Conservation (phyloP, 2,329 filamentous ascomycete genomes). For the Xylariaceae sp. region DNA sequence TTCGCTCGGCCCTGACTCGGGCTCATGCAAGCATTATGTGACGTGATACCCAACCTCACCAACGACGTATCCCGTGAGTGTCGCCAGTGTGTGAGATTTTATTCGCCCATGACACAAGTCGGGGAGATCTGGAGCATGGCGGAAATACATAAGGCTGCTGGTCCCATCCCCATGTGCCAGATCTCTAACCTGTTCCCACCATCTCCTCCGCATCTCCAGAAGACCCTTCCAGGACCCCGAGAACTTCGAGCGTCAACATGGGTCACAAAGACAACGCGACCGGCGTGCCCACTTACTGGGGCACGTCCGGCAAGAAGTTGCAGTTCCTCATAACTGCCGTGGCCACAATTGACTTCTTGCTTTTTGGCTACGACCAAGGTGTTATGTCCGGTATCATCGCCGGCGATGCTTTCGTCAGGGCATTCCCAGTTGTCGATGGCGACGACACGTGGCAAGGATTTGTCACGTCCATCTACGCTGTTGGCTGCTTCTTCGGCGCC, state of each 20-base stretch:
- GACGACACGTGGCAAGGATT: slow-evolving; percentile 34
- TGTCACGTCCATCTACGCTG: slow-evolving; percentile 39
- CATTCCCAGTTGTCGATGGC: slow-evolving; percentile 31
- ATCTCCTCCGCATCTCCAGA: not conserved
- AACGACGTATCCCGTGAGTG: slow-evolving; percentile 4
- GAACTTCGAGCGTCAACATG: slow-evolving; percentile 13
- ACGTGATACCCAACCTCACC: slow-evolving; percentile 1
- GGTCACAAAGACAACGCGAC: slow-evolving; percentile 25
- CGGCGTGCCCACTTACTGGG: slow-evolving; percentile 31
- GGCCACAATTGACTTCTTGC: slow-evolving; percentile 26
- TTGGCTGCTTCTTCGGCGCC: slow-evolving; percentile 41
- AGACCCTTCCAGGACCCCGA: not conserved
- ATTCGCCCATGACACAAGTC: no score
- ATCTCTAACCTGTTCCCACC: no score
- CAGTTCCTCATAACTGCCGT: slow-evolving; percentile 28
- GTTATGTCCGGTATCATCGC: slow-evolving; percentile 33
- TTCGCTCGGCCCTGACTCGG: slow-evolving; percentile 10
- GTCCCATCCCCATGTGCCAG: no score
- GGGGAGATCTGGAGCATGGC: no score
- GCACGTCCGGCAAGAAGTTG: slow-evolving; percentile 25
- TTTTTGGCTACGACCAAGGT: slow-evolving; percentile 31
- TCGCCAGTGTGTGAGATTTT: not conserved
- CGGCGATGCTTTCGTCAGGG: slow-evolving; percentile 23
- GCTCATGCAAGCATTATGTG: slow-evolving; percentile 6
- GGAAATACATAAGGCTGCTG: no score